A percentile compares a stretch with the other conserved stretches of the same genome.
phyloP scores from a whole-genome alignment of 2,329 filamentous ascomycete genomes.

The Colletotrichum higginsianum region DNA sequence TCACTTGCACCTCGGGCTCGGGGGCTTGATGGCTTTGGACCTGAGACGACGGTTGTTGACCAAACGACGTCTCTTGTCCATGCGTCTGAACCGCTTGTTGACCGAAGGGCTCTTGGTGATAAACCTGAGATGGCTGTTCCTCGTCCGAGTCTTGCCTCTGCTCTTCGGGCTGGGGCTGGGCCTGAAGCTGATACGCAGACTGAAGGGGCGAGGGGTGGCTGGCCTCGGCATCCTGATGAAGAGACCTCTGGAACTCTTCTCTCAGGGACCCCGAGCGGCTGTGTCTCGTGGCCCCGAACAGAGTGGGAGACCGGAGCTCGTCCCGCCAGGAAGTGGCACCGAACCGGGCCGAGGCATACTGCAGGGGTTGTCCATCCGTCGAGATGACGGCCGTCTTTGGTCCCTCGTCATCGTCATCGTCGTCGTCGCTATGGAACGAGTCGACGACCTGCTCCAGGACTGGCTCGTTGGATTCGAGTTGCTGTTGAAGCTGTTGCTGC shows the following conservation, averaged over 20 bases:
- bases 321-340: conserved; percentile 34
- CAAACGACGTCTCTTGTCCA: conserved; percentile 2
- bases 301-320: conserved; percentile 26
- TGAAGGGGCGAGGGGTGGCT: neutral
- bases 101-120: conserved; percentile 1
- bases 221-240: neutral
- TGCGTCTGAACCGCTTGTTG: conserved; percentile 7
- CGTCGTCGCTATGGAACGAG: conserved; percentile 32
- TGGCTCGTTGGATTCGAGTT: neutral
- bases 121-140: neutral
- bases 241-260: conserved; percentile 20
- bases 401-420: conserved; percentile 20
- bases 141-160: neutral
- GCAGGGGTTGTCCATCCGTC: conserved; percentile 3
- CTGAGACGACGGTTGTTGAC: too few relatives aligned
- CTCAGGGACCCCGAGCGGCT: conserved; percentile 35
- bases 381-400: conserved; percentile 30
- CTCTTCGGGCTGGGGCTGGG: neutral
- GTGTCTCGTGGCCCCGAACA: conserved; percentile 28
- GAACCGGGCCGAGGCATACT: conserved; percentile 35
- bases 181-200: neutral
- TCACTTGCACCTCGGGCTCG: conserved; percentile 18
- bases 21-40: conserved; percentile 1
- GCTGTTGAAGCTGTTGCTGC: neutral
- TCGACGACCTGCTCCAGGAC: conserved; percentile 37